Evolutionary conservation across 139 green algal genomes (phyloP).

Genomic region (Chlamydomonas schloesseri): DNA sequence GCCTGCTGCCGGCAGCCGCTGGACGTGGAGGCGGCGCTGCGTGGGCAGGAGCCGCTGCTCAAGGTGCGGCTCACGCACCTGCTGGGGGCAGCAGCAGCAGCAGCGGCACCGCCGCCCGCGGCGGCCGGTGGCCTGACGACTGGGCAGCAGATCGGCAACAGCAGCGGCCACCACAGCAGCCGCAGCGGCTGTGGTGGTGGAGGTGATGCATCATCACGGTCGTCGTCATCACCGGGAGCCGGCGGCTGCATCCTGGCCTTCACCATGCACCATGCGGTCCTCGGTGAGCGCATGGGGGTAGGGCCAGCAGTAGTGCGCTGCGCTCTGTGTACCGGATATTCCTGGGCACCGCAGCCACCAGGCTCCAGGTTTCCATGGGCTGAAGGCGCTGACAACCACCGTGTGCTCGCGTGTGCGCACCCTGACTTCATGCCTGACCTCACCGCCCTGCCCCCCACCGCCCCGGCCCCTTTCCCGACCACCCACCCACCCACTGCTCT

Average conservation of each 20-base stretch:
- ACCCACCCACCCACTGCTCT: background rate
- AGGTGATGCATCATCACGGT: no score
- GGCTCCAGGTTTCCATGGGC: no score
- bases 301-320: background rate
- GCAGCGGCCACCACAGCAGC: no score
- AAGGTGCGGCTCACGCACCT: conserved; percentile 44
- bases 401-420: no score
- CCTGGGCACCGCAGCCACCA: no score
- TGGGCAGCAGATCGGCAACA: no score
- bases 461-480: background rate
- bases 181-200: no score
- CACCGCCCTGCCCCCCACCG: no score
- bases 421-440: no score
- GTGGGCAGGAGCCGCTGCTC: conserved; percentile 43
- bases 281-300: conserved; percentile 14
- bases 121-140: background rate
- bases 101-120: background rate
- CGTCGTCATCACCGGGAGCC: no score
- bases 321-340: no score
- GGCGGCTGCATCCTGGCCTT: conserved; percentile 57
- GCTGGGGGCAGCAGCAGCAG: background rate
- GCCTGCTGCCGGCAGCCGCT: conserved; percentile 18
- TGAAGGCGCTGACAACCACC: no score
- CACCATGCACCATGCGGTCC: conserved; percentile 44
- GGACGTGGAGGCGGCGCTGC: conserved; percentile 11